Base-by-base conservation (phyloP, 345 rosid species). In the Salix caprea region DNA sequence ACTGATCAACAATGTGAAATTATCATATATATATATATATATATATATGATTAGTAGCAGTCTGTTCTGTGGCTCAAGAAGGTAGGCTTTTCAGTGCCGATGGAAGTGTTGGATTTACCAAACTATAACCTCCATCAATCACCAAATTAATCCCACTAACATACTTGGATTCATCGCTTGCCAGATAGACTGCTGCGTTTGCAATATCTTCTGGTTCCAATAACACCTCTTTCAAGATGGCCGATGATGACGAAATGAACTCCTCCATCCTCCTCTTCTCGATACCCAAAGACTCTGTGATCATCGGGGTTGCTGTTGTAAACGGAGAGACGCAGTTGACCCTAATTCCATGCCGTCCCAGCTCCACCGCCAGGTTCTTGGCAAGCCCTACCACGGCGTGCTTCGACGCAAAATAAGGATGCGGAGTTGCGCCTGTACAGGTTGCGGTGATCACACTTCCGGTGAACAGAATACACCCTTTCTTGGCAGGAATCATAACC, bases 401-500 rank as follows among this genome's bases (percentile, higher is more conserved):
- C 40, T 77, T 71, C 14, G 80, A 71, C 10, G 80, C 71, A 24
- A 54, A 37, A 23, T 77, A 77, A 44, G 50, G 40, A 28, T 77
- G 54, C 2, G 54, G 65, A 0, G 16, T 19, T 9, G 10, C 36
- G 1, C 76, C 71, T 42, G 46, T 42, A 7, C 7, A 28, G 0
- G 39, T 34, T 1, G 54, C 65, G 26, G 76, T 50, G 39, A 61
- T 15, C 15, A 26, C 30, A 52, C 76, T 77, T 12, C 71, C 21
- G 4, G 80, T 65, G 72, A 46, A 77, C 12, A 77, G 2, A 4
- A 77, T 77, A 21, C 76, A 48, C 0, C 72, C 80, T 72, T 77
- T 65, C 42, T 21, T 72, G 5, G 24, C 32, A 2, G 80, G 80
- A 13, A 65, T 71, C 80, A 77, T 77, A 13, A 77, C 76, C 39